Base-by-base conservation (phyloP, 805 yeast species). In the Candida railenensis region DNA sequence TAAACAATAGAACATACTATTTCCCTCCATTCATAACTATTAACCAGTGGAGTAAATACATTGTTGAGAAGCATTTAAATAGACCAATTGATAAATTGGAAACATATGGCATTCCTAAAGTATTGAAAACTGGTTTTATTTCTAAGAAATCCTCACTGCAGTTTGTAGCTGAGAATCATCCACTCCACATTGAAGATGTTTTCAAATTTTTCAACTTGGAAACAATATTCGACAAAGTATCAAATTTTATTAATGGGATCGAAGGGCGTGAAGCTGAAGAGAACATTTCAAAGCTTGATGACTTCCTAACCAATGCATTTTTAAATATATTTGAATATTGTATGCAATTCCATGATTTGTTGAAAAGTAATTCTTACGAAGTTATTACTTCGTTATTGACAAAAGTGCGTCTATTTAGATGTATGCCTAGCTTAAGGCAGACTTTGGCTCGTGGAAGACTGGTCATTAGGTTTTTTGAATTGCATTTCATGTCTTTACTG, bases 31-130 rank as follows among this genome's bases (percentile, higher is more conserved):
- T 44, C 8, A 38, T 56, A 8, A 9, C 47, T 1, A 47, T 38
- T 3, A 32, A 16, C 20, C 41, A 46, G 9, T 63, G 66, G 66
- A 50, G 67, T 33, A 44, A 50, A 41, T 59, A 51, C 49, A 59
- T 62, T 59, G 53, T 56, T 32, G 15, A 43, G 25, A 43, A 44
- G 18, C 50, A 42, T 22, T n/a, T 41, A 16, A 28, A 34, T 5
- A 43, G n/a, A 8, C 22, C 25, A 12, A 15, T 22, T 3, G 19
- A 22, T 3, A 1, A 4, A 7, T 15, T 9, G 12, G 22, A 36
- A 14, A 4, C 12, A 12, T 32, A 45, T 37, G 40, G 40, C 11
- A 45, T 45, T 12, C 48, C 48, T 19, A 37, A 36, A 8, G 14
- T 8, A 19, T 15, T 45, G 34, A 25, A 34, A 18, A 9, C 44